These are phyloP conservation scores for Tricholoma saponaceum DNA, from an alignment of 768 basidiomycete genomes.

Conservation along the genomic window DNA sequence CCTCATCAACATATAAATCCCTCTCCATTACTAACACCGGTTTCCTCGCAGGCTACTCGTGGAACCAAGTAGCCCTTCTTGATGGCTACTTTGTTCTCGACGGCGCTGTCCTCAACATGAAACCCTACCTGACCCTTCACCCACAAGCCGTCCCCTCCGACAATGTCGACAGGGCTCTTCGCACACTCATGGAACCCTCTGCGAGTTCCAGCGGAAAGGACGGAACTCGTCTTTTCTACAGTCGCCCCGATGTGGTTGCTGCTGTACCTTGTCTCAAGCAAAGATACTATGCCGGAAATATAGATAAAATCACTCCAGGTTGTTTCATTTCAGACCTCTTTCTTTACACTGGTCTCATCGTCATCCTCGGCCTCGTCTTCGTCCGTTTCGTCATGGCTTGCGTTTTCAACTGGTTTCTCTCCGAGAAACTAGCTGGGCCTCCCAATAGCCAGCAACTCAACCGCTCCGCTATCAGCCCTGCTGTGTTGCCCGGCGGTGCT, in stretches of 20 bases:
- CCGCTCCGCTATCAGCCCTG: slow-evolving; percentile 85
- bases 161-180: slow-evolving; percentile 77
- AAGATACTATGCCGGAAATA: slow-evolving; percentile 90
- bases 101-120: slow-evolving; percentile 91
- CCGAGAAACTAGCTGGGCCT: slow-evolving; percentile 72
- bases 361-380: slow-evolving; percentile 88
- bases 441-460: slow-evolving; percentile 70
- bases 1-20: slow-evolving; percentile 49
- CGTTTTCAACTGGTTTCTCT: slow-evolving; percentile 95
- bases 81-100: slow-evolving; percentile 84
- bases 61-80: slow-evolving; percentile 79
- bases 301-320: slow-evolving; percentile 94
- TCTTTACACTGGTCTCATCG: slow-evolving; percentile 84
- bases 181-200: slow-evolving; percentile 56
- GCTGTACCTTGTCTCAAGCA: slow-evolving; percentile 78
- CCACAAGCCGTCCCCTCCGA: slow-evolving; percentile 66
- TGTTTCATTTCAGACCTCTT: slow-evolving; percentile 90
- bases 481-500: slow-evolving; percentile 95
- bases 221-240: slow-evolving; percentile 84
- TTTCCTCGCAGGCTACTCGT: slow-evolving; percentile 80
- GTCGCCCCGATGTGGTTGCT: slow-evolving; percentile 55
- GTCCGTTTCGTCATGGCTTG: slow-evolving; percentile 96
- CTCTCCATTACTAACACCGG: slow-evolving; percentile 65
- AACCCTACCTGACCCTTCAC: slow-evolving; percentile 77
- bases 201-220: slow-evolving; percentile 70